Conservation (phyloP, 805 yeast genomes). For the Saccharomycopsis selenospora region DNA sequence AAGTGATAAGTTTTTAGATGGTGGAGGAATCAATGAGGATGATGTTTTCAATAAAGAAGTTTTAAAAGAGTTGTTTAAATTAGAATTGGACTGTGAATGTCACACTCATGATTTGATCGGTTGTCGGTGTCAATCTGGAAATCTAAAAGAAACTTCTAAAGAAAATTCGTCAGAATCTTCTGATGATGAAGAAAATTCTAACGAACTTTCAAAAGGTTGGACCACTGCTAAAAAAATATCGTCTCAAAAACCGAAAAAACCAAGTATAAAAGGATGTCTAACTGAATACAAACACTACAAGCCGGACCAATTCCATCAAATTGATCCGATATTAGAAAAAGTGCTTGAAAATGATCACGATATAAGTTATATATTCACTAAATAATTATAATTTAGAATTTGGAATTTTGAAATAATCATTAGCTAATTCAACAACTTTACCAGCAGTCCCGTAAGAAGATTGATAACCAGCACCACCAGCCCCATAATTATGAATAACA, state of each 20-base stretch:
- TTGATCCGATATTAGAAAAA: no score
- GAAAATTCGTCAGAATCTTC: no score
- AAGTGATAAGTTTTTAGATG: slow-evolving; percentile 57
- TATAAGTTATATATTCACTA: no score
- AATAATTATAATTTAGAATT: slow-evolving; percentile 6
- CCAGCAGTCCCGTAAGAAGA: slow-evolving; percentile 57
- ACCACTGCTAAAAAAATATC: neutral
- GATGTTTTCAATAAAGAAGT: slow-evolving; percentile 65
- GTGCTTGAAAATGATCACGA: no score
- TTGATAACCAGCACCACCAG: slow-evolving; percentile 75
- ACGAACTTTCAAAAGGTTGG: slow-evolving; percentile 2
- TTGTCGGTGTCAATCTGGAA: slow-evolving; percentile 56
- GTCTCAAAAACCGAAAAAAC: no score
- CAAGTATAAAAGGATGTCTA: neutral
- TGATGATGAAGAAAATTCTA: no score
- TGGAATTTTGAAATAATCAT: slow-evolving; percentile 22
- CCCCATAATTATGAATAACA: slow-evolving; percentile 61
- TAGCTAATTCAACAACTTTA: slow-evolving; percentile 35
- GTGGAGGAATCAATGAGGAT: slow-evolving; percentile 38
- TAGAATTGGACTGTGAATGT: slow-evolving; percentile 42
- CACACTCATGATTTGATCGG: slow-evolving; percentile 74
- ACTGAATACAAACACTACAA: neutral
- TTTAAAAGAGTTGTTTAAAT: slow-evolving; percentile 65
- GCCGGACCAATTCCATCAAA: no score
- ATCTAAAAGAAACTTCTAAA: slow-evolving; percentile 34